Evolutionary conservation across 2,329 filamentous ascomycete species (phyloP).

Genomic region (Talaromyces sp.): DNA sequence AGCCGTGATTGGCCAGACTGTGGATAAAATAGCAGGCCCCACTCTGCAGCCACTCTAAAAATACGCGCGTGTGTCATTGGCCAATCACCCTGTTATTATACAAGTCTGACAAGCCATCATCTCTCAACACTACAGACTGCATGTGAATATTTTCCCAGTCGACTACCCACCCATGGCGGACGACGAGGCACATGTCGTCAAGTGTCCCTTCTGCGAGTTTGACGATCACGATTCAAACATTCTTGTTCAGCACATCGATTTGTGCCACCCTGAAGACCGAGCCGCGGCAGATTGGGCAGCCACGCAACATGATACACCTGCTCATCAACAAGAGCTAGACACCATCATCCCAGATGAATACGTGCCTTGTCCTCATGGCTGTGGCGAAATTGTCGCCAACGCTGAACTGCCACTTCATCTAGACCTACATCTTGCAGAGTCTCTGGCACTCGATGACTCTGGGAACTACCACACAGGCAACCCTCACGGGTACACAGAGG

Average conservation of each 20-base stretch:
- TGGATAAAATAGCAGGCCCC: background rate
- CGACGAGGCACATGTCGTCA: slow-evolving; percentile 7
- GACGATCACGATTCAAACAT: slow-evolving; percentile 33
- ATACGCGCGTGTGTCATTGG: background rate
- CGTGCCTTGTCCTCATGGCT: slow-evolving; percentile 53
- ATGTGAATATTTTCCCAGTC: background rate
- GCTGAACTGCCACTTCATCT: slow-evolving; percentile 55
- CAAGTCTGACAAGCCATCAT: background rate
- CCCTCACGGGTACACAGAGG: background rate
- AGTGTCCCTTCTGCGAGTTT: slow-evolving; percentile 44
- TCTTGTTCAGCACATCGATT: slow-evolving; percentile 40
- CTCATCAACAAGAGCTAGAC: background rate
- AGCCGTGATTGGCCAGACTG: background rate
- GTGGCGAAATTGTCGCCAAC: slow-evolving; percentile 52
- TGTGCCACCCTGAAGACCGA: slow-evolving; percentile 38
- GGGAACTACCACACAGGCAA: slow-evolving; percentile 3
- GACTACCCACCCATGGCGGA: background rate
- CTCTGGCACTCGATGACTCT: slow-evolving; percentile 37
- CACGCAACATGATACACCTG: background rate
- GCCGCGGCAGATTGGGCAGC: slow-evolving; percentile 1
- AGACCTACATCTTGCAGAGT: slow-evolving; percentile 53
- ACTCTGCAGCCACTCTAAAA: background rate
- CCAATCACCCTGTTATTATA: background rate
- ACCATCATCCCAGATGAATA: slow-evolving; percentile 30
- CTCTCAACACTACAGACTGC: background rate